Evolutionary conservation across 768 basidiomycete species (phyloP).

Genomic region (Xerocomus brunneocitrinus): DNA sequence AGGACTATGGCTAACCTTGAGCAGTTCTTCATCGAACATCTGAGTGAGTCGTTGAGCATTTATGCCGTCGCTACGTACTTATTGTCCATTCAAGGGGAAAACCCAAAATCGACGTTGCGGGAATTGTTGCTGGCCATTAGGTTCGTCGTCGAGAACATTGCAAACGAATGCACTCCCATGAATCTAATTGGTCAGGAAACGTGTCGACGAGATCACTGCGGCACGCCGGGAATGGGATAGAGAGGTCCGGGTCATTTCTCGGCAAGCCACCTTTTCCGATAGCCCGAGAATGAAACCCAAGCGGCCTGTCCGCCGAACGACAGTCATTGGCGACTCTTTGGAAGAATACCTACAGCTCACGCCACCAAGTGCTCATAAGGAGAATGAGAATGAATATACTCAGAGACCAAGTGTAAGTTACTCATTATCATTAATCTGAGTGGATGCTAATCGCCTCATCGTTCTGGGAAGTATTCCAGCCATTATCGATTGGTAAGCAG

Average conservation of each 20-base stretch:
- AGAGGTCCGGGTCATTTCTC: conserved; percentile 3
- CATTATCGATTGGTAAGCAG: conserved; percentile 20
- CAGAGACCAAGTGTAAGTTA: conserved; percentile 19
- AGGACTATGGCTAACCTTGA: conserved; percentile 1
- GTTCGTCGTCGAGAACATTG: conserved; percentile 8
- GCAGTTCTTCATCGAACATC: conserved; percentile 26
- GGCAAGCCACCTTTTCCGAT: conserved; percentile 11
- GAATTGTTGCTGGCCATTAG: conserved; percentile 21
- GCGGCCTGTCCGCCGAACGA: conserved; percentile 10
- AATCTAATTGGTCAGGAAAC: conserved; percentile 4
- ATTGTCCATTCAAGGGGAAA: conserved; percentile 10
- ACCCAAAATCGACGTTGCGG: conserved; percentile 21
- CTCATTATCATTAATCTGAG: background rate
- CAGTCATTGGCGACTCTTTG: conserved; percentile 6
- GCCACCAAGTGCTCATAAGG: background rate
- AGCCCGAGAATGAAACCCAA: background rate
- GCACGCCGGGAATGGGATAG: conserved; percentile 12
- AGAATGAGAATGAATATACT: conserved; percentile 6
- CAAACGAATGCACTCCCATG: background rate
- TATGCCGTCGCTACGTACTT: background rate
- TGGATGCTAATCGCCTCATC: background rate
- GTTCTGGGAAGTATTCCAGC: conserved; percentile 18
- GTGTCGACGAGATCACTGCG: conserved; percentile 15
- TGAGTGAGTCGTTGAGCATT: conserved; percentile 15
- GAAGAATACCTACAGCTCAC: conserved; percentile 2